Base-by-base conservation (phyloP, 805 yeast genomes). In the Metschnikowia reukaufii region DNA sequence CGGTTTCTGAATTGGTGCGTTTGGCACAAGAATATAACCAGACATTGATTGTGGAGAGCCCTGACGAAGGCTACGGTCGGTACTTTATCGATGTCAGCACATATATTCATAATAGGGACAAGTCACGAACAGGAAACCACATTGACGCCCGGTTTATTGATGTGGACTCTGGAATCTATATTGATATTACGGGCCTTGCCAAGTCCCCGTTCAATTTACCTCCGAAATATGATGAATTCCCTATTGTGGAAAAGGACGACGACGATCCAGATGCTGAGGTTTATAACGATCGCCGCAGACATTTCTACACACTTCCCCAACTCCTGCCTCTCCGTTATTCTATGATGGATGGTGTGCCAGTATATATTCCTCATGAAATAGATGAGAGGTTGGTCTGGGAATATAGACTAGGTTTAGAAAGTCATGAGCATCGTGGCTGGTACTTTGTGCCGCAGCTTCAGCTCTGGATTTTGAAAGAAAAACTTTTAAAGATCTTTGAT, bases 21-120 rank as follows among this genome's bases (percentile, higher is more conserved):
- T 25, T 54, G 16, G 47, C 49, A 6, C 21, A 23, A 1, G 37
- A 50, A 23, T 50, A 15, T 33, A 54, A 54, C 37, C 58, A 54
- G 39, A 52, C 55, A 6, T 43, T 52, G 39, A 51, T 54, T 27
- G 48, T 54, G 18, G 58, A 54, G 44, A 45, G 50, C 23, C 58
- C 58, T 1, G 13, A 35, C 5, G 54, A 51, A 25, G 61, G 61
- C 12, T 50, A 48, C 41, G 61, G 60, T 5, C 44, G 39, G 40
- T 56, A 36, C 36, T 48, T 58, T 31, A 44, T 58, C 19, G 61
- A 58, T 17, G 50, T 51, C n/a, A 58, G 59, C 8, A 45, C 57
- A 12, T 51, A 32, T 23, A 48, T 57, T 19, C 53, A 48, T 25
- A 44, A 51, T 36, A 30, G 61, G 34, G 54, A 46, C 8, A 37